phyloP scores from a whole-genome alignment of 1,139 yeast species.

The Maudiozyma humilis region DNA sequence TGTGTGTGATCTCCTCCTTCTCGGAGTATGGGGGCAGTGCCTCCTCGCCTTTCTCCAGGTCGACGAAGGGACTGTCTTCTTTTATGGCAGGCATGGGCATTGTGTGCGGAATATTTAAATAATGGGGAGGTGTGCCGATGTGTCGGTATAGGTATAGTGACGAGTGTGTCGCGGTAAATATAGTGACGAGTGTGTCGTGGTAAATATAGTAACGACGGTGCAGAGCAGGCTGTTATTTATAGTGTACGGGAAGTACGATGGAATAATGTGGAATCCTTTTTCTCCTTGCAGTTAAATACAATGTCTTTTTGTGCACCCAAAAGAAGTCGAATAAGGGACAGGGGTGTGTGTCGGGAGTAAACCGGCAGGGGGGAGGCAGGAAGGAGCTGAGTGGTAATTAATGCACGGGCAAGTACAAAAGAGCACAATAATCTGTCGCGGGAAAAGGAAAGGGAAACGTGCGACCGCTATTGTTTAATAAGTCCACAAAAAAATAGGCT shows the following conservation, averaged over 20 bases:
- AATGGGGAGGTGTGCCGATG: not conserved
- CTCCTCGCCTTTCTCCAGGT: not conserved
- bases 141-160: not conserved
- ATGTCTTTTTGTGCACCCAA: too few species aligned
- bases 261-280: too few species aligned
- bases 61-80: not conserved
- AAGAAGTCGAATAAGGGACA: too few species aligned
- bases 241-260: too few species aligned
- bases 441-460: not conserved
- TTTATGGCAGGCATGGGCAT: not conserved
- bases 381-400: not conserved
- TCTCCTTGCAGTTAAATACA: too few species aligned
- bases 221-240: too few species aligned
- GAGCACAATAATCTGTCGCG: not conserved
- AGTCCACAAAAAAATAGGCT: too few species aligned
- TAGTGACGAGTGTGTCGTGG: not conserved
- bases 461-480: not conserved
- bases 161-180: not conserved
- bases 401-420: too few species aligned
- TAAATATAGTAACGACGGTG: not conserved
- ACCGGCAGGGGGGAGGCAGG: not conserved
- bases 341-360: not conserved
- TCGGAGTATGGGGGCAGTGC: not conserved
- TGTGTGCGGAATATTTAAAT: not conserved
- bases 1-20: not conserved